These are phyloP conservation scores for Ganoderma lucidum DNA, from an alignment of 1,284 basidiomycete genomes.

Conservation along the genomic window DNA sequence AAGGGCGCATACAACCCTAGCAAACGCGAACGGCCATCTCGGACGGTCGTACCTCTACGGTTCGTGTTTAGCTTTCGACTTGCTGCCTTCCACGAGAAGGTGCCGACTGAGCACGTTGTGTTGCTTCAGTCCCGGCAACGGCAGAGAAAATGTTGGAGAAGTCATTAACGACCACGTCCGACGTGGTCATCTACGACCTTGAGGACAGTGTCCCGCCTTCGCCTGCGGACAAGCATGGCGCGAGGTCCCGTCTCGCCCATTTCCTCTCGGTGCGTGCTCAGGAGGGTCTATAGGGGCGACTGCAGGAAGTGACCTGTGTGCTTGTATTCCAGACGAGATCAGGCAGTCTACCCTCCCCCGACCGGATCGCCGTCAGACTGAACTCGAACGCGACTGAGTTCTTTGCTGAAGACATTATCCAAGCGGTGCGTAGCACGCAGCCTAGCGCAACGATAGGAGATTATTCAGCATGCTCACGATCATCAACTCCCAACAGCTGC, in stretches of 20 bases:
- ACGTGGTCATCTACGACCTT: constrained; percentile 86
- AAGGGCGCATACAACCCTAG: background rate
- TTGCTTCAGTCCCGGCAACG: constrained; percentile 70
- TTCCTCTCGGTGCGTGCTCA: constrained; percentile 64
- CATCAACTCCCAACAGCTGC: constrained; percentile 30
- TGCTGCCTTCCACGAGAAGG: background rate
- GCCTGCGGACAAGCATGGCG: constrained; percentile 64
- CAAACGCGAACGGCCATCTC: constrained; percentile 33
- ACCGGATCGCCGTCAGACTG: constrained; percentile 76
- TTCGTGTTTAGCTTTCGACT: constrained; percentile 22
- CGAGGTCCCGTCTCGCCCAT: constrained; percentile 62
- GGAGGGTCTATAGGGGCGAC: background rate
- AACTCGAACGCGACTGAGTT: constrained; percentile 80
- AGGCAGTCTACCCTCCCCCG: constrained; percentile 50
- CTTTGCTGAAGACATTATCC: constrained; percentile 74
- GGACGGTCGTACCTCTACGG: constrained; percentile 73
- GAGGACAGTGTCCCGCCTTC: constrained; percentile 84
- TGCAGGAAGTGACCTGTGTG: background rate
- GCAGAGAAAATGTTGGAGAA: constrained; percentile 85
- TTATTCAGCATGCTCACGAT: background rate
- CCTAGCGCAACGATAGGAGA: background rate
- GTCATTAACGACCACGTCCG: constrained; percentile 68
- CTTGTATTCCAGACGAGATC: constrained; percentile 38
- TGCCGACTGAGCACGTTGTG: constrained; percentile 5
- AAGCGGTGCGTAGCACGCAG: constrained; percentile 57